phyloP scores from a whole-genome alignment of 768 basidiomycete genomes.

The Suillus subalutaceus region DNA sequence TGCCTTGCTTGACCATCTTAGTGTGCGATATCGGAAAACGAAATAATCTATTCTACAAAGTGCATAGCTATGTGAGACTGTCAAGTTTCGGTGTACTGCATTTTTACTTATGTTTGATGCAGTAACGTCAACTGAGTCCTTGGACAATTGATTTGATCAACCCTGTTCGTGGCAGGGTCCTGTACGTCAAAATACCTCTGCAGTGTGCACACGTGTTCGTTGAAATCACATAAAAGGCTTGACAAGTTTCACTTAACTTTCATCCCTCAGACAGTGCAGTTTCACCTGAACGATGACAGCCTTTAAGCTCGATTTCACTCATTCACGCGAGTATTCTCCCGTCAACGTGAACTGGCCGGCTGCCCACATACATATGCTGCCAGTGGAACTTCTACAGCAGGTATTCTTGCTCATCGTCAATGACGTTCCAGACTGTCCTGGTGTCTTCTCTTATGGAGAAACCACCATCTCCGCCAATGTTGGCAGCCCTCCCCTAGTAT shows the following conservation, averaged over 20 bases:
- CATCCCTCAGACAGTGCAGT: background rate
- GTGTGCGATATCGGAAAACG: too few relatives aligned
- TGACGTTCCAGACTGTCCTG: background rate
- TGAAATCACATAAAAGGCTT: background rate
- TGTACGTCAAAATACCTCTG: background rate
- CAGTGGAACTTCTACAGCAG: conserved; percentile 1
- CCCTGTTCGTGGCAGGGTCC: background rate
- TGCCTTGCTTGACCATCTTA: too few relatives aligned
- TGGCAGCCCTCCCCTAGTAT: background rate
- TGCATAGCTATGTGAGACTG: too few relatives aligned
- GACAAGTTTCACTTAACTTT: background rate
- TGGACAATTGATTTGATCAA: background rate
- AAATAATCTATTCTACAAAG: too few relatives aligned
- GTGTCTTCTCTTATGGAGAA: background rate
- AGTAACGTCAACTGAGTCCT: background rate
- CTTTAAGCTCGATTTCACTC: background rate
- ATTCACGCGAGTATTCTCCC: background rate
- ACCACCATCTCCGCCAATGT: background rate
- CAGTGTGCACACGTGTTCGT: background rate
- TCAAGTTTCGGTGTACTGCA: background rate
- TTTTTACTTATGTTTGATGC: background rate
- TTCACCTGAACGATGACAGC: background rate
- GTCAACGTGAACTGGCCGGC: background rate
- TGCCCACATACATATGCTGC: background rate
- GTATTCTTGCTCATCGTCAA: background rate